These are phyloP conservation scores for Leccinum boreale DNA, from an alignment of 768 basidiomycete species.

Conservation along the genomic window DNA sequence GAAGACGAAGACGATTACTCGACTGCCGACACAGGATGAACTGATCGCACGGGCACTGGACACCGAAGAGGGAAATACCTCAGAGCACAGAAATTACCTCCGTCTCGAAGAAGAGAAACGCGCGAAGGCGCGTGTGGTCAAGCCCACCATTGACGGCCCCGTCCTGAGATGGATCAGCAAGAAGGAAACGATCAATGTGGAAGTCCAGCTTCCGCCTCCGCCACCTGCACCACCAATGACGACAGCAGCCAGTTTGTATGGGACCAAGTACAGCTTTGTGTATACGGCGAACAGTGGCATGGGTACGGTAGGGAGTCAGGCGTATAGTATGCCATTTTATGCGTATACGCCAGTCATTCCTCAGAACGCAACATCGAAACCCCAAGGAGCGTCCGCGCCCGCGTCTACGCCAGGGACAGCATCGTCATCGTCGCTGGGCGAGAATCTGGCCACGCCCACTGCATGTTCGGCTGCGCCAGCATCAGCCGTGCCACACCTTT, in stretches of 20 bases:
- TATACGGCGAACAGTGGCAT: slow-evolving; percentile 10
- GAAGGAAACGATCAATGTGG: slow-evolving; percentile 53
- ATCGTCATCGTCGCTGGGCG: neutral
- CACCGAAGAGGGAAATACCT: slow-evolving; percentile 82
- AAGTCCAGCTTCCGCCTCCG: slow-evolving; percentile 17
- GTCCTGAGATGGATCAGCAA: slow-evolving; percentile 70
- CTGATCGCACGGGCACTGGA: slow-evolving; percentile 80
- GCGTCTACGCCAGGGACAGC: neutral
- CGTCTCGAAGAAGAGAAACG: slow-evolving; percentile 80
- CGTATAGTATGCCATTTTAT: slow-evolving; percentile 28
- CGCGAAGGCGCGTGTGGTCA: slow-evolving; percentile 56
- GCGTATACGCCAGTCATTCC: slow-evolving; percentile 17
- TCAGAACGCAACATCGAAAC: slow-evolving; percentile 10
- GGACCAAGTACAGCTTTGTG: slow-evolving; percentile 21
- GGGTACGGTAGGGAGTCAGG: slow-evolving; percentile 13
- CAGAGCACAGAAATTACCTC: slow-evolving; percentile 76
- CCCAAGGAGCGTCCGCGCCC: neutral
- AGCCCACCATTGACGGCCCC: slow-evolving; percentile 61
- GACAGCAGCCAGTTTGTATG: slow-evolving; percentile 13
- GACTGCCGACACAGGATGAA: slow-evolving; percentile 72
- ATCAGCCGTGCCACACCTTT: neutral
- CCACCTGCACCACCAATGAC: slow-evolving; percentile 28
- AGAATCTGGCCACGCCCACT: neutral
- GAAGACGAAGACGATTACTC: slow-evolving; percentile 52
- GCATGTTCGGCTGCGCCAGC: neutral